A percentile compares a stretch with the other conserved stretches of the same genome.
These are phyloP conservation scores for Punctularia strigosozonata DNA, from an alignment of 768 basidiomycete genomes.

Conservation along the genomic window DNA sequence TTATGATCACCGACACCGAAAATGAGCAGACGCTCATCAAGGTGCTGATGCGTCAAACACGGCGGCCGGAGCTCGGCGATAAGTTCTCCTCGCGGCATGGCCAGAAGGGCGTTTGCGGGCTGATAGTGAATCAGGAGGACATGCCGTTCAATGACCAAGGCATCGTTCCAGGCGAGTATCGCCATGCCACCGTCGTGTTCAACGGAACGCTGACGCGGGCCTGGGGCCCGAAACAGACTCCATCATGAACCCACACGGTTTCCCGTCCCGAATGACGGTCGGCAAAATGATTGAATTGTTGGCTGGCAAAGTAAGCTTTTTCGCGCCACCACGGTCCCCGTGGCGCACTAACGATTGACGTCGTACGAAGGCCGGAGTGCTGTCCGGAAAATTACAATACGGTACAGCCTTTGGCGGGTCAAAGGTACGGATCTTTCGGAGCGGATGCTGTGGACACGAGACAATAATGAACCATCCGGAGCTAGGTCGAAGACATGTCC, in stretches of 20 bases:
- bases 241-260: constrained; percentile 99
- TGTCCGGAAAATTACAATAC: constrained; percentile 82
- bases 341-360: neutral
- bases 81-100: constrained; percentile 98
- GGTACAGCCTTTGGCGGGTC: constrained; percentile 97
- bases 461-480: too few species aligned
- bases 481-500: constrained; percentile 94
- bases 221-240: constrained; percentile 45
- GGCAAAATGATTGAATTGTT: constrained; percentile 99
- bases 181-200: constrained; percentile 5
- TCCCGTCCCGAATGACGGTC: constrained; percentile 98
- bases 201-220: neutral
- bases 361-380: constrained; percentile 68
- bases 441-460: too few species aligned
- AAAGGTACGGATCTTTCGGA: constrained; percentile 64
- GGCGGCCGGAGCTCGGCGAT: constrained; percentile 93
- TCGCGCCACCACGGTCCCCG: neutral
- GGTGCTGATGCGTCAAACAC: constrained; percentile 92
- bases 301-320: constrained; percentile 70
- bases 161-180: constrained; percentile 67
- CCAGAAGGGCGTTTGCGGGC: constrained; percentile 96
- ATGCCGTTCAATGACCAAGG: constrained; percentile 99
- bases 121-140: constrained; percentile 98
- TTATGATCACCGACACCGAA: constrained; percentile 94
- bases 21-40: constrained; percentile 96